phyloP scores from a whole-genome alignment of 2,329 filamentous ascomycete species.

The Arthrobotrys megalospora region DNA sequence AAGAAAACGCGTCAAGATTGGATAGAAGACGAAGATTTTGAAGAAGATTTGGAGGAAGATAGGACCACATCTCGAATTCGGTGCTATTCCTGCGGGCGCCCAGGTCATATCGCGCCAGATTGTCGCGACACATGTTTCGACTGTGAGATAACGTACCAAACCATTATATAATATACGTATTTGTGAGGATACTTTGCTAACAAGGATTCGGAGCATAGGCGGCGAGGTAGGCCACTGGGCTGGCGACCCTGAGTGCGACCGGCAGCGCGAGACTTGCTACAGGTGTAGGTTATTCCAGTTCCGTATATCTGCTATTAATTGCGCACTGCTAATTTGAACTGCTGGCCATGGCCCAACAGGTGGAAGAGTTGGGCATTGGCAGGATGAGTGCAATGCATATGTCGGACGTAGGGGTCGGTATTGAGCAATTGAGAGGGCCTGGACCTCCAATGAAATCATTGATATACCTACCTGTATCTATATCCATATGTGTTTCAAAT shows the following conservation, averaged over 20 bases:
- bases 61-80: background rate
- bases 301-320: no score
- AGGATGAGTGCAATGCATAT: no score
- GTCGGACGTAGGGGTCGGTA: no score
- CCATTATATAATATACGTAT: background rate
- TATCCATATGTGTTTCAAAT: no score
- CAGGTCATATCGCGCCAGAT: background rate
- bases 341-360: no score
- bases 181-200: background rate
- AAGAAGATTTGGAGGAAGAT: background rate
- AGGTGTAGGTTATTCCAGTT: no score
- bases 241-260: background rate
- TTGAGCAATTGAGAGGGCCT: no score
- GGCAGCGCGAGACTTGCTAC: no score
- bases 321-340: no score
- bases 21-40: background rate
- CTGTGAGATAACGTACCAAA: background rate
- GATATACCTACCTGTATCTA: no score
- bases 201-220: background rate
- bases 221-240: background rate
- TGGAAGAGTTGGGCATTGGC: no score
- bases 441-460: no score
- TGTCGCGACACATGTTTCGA: background rate
- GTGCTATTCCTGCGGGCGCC: background rate
- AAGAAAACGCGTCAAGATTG: background rate